Percentiles rank a stretch among this genome's conserved stretches.
phyloP scores from a whole-genome alignment of 2,329 filamentous ascomycete genomes.

The Chrysoporthe austroafricana region DNA sequence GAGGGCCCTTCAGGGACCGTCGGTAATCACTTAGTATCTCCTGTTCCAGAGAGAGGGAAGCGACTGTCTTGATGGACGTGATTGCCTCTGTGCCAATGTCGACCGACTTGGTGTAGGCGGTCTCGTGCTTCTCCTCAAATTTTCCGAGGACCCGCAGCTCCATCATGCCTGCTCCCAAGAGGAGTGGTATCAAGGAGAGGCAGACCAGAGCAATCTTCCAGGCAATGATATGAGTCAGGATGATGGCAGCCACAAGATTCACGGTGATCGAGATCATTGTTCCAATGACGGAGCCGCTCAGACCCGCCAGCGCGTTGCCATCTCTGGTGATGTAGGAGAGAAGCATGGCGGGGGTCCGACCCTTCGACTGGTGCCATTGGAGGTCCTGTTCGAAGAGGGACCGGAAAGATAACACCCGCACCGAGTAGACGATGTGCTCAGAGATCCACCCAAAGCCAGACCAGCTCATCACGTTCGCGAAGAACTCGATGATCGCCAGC shows the following conservation, averaged over 20 bases:
- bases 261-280: slow-evolving; percentile 69
- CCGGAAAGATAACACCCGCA: slow-evolving; percentile 59
- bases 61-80: slow-evolving; percentile 66
- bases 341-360: slow-evolving; percentile 63
- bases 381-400: slow-evolving; percentile 61
- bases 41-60: slow-evolving; percentile 57
- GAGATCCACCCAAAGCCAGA: slow-evolving; percentile 59
- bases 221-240: slow-evolving; percentile 70
- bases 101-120: slow-evolving; percentile 66
- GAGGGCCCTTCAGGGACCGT: slow-evolving; percentile 52
- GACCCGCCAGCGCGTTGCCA: slow-evolving; percentile 66
- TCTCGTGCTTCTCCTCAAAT: slow-evolving; percentile 66
- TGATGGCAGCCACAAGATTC: slow-evolving; percentile 70
- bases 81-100: slow-evolving; percentile 70
- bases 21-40: slow-evolving; percentile 58
- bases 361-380: slow-evolving; percentile 69
- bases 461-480: slow-evolving; percentile 62
- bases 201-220: slow-evolving; percentile 79
- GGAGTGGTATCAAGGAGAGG: slow-evolving; percentile 68
- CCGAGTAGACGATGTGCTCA: slow-evolving; percentile 59
- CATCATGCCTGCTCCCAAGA: slow-evolving; percentile 71
- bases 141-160: slow-evolving; percentile 65
- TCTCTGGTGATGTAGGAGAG: slow-evolving; percentile 73
- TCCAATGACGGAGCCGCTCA: slow-evolving; percentile 73
- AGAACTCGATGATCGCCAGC: slow-evolving; percentile 61